Evolutionary conservation across 1,139 yeast genomes (phyloP).

Genomic region (Pichia sp.): DNA sequence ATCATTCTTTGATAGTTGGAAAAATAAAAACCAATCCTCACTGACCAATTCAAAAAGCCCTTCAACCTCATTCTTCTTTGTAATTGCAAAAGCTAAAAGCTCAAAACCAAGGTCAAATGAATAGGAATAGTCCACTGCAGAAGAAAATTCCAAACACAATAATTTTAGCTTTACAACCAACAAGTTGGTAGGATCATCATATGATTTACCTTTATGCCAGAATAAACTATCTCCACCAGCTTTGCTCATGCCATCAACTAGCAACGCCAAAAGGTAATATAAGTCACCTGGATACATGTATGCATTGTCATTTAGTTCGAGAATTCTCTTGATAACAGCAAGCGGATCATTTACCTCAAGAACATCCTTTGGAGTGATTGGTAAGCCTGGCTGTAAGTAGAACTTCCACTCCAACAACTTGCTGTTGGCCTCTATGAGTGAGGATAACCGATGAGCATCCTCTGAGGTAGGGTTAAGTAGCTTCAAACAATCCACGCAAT

Average conservation of each 20-base stretch:
- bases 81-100: slow-evolving; percentile 25
- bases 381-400: slow-evolving; percentile 35
- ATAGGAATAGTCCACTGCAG: slow-evolving; percentile 50
- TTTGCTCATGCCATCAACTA: slow-evolving; percentile 35
- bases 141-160: slow-evolving; percentile 55
- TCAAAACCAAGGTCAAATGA: slow-evolving; percentile 42
- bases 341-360: slow-evolving; percentile 32
- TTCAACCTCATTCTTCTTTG: slow-evolving; percentile 9
- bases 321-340: slow-evolving; percentile 38
- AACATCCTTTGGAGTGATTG: slow-evolving; percentile 38
- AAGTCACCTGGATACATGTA: slow-evolving; percentile 47
- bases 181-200: slow-evolving; percentile 26
- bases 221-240: slow-evolving; percentile 18
- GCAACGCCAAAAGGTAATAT: slow-evolving; percentile 38
- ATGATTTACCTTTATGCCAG: slow-evolving; percentile 2
- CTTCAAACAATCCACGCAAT: slow-evolving; percentile 39
- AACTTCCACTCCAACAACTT: slow-evolving; percentile 35
- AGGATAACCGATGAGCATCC: slow-evolving; percentile 32
- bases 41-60: slow-evolving; percentile 28
- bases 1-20: slow-evolving; percentile 48
- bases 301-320: slow-evolving; percentile 54
- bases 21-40: slow-evolving; percentile 56
- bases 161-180: slow-evolving; percentile 36
- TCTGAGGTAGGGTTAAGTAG: slow-evolving; percentile 36
- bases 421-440: slow-evolving; percentile 37